phyloP scores from a whole-genome alignment of 371 early-diverging fungal species.

The Syncephalastrum monosporum region DNA sequence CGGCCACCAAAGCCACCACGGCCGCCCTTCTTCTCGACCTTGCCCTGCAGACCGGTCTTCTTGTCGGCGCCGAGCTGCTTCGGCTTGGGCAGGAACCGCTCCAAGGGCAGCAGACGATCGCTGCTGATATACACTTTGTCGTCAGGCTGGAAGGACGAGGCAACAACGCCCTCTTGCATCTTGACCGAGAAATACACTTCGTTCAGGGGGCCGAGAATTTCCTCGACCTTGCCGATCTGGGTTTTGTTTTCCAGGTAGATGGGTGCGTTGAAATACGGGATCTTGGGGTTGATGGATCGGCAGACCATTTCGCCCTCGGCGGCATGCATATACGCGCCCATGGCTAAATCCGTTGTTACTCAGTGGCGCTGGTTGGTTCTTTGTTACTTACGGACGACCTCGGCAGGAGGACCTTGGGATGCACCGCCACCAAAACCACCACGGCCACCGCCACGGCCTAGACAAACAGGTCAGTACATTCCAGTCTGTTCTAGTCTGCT shows the following conservation, averaged over 20 bases:
- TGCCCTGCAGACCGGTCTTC: conserved; percentile 45
- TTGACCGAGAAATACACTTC: conserved; percentile 97
- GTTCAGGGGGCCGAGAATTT: conserved; percentile 98
- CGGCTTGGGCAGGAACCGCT: conserved; percentile 97
- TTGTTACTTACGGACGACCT: conserved; percentile 63
- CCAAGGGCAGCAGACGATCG: conserved; percentile 94
- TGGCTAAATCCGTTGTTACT: conserved; percentile 45
- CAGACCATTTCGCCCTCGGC: conserved; percentile 98
- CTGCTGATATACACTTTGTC: conserved; percentile 92
- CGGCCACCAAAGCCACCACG: conserved; percentile 44
- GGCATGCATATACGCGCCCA: conserved; percentile 93
- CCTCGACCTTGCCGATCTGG: conserved; percentile 99
- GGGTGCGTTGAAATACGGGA: conserved; percentile 99
- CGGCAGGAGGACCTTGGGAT: conserved; percentile 75
- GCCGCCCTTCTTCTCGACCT: conserved; percentile 54
- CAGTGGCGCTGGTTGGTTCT: background rate
- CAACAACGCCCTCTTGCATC: conserved; percentile 91
- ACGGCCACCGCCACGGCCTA: conserved; percentile 67
- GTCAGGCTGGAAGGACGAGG: conserved; percentile 84
- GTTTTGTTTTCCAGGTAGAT: conserved; percentile 96
- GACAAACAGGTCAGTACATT: conserved; percentile 6
- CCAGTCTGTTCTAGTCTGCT: too few species aligned
- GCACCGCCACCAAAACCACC: conserved; percentile 58
- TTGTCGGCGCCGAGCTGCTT: conserved; percentile 59
- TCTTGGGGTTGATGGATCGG: conserved; percentile 86